phyloP scores from a whole-genome alignment of 306 rosid genomes.

The Nissolia schottii region DNA sequence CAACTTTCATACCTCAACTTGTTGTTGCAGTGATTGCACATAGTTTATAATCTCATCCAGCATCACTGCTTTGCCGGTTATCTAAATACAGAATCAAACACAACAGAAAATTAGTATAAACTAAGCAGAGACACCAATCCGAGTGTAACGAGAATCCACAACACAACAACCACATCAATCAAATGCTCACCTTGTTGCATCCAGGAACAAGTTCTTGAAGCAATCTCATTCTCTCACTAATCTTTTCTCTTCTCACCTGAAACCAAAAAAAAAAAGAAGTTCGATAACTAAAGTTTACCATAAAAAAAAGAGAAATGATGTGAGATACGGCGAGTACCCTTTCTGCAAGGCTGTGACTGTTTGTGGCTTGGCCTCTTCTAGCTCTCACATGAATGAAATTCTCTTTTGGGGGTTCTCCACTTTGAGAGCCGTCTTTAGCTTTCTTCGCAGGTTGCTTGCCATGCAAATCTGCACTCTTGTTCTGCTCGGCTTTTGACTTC shows the following conservation, averaged over 20 bases:
- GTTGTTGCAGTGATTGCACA: conserved; percentile 97
- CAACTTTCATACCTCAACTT: conserved; percentile 82
- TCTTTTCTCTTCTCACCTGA: conserved; percentile 98
- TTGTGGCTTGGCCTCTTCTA: conserved; percentile 98
- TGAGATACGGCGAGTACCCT: too few species aligned
- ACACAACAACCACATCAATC: conserved; percentile 1
- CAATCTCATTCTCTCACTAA: conserved; percentile 94
- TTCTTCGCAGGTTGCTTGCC: conserved; percentile 62
- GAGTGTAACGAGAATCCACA: conserved; percentile 18
- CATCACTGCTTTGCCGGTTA: conserved; percentile 99
- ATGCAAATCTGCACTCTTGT: conserved; percentile 43
- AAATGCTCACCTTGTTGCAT: conserved; percentile 86
- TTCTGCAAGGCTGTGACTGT: conserved; percentile 99
- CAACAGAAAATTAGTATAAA: conserved; percentile 16
- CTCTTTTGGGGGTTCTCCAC: conserved; percentile 72
- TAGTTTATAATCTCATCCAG: conserved; percentile 98
- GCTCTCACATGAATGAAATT: conserved; percentile 97
- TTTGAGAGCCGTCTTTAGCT: conserved; percentile 60
- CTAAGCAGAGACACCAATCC: background rate
- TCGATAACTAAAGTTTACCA: background rate
- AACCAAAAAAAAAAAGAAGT: conserved; percentile 25
- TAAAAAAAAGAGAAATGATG: background rate
- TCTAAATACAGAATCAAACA: conserved; percentile 45
- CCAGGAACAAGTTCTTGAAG: conserved; percentile 99
- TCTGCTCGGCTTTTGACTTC: conserved; percentile 57